Evolutionary conservation across 1,284 basidiomycete species (phyloP).

Genomic region (Trichosporon asahii): DNA sequence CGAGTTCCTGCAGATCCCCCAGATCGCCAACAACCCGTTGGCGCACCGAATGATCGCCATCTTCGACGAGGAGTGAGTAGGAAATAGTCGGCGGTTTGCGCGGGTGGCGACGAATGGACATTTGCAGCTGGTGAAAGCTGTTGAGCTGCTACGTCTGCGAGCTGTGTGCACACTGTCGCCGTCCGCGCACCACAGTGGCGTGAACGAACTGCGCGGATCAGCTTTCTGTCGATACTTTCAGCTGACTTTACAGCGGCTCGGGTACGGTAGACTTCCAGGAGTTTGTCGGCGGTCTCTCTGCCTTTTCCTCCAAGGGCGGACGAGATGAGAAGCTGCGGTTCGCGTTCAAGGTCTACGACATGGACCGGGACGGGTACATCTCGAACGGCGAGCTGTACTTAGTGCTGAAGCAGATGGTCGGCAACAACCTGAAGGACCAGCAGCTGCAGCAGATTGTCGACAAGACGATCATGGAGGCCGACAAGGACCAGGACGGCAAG

Average conservation of each 20-base stretch:
- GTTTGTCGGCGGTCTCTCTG: constrained; percentile 94
- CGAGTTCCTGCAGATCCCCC: constrained; percentile 97
- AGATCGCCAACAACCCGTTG: constrained; percentile 96
- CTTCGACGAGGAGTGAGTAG: constrained; percentile 93
- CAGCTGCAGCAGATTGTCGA: constrained; percentile 99
- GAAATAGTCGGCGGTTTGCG: too few species aligned
- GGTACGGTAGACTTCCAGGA: constrained; percentile 99
- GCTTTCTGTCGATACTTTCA: too few species aligned
- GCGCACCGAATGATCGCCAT: constrained; percentile 98
- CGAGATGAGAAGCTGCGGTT: constrained; percentile 95
- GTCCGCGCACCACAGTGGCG: too few species aligned
- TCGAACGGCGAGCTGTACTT: constrained; percentile 99
- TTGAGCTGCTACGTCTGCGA: too few species aligned
- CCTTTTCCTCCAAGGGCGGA: constrained; percentile 93
- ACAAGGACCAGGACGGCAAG: constrained; percentile 94
- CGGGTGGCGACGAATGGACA: neutral
- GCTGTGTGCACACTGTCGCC: too few species aligned
- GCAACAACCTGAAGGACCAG: constrained; percentile 98
- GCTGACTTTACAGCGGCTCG: constrained; percentile 65
- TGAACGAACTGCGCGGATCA: too few species aligned
- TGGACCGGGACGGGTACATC: constrained; percentile 94
- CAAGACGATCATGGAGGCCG: constrained; percentile 99
- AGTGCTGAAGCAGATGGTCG: constrained; percentile 99
- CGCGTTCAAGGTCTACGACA: constrained; percentile 98
- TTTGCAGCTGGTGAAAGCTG: too few species aligned